These are phyloP conservation scores for Boletales sp. DNA, from an alignment of 768 basidiomycete genomes.

Conservation along the genomic window DNA sequence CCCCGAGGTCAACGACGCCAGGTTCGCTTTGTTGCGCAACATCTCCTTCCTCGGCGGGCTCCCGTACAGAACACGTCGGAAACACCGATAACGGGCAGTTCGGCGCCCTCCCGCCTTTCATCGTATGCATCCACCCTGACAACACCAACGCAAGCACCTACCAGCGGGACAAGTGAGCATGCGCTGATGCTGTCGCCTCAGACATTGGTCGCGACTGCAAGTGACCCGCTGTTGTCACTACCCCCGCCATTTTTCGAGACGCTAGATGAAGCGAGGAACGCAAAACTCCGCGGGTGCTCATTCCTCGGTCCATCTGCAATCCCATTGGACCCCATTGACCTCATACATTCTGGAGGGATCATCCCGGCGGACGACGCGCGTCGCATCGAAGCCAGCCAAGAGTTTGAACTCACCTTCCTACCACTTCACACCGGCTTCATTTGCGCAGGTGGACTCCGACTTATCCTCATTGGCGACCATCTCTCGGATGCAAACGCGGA, in stretches of 20 bases:
- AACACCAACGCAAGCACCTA: conserved; percentile 4
- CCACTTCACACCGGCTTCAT: conserved; percentile 58
- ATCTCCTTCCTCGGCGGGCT: conserved; percentile 45
- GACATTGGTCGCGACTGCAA: not conserved
- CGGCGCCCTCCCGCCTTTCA: conserved; percentile 5
- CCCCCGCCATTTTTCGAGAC: conserved; percentile 49
- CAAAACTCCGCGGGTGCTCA: conserved; percentile 32
- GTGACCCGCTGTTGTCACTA: conserved; percentile 22
- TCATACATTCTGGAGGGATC: conserved; percentile 16
- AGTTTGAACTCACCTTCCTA: conserved; percentile 64
- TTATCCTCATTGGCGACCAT: conserved; percentile 60
- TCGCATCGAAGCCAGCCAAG: conserved; percentile 42
- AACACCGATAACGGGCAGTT: not conserved
- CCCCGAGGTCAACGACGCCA: conserved; percentile 37
- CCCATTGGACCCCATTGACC: conserved; percentile 42
- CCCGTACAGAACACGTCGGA: conserved; percentile 11
- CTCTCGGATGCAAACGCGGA: conserved; percentile 36
- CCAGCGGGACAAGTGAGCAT: conserved; percentile 4
- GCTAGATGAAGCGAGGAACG: conserved; percentile 32
- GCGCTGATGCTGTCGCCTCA: conserved; percentile 14
- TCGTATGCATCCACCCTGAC: conserved; percentile 6
- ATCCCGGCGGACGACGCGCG: conserved; percentile 7
- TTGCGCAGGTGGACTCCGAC: conserved; percentile 66
- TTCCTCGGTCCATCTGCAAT: conserved; percentile 52
- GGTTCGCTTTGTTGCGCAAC: conserved; percentile 61